These are phyloP conservation scores for Limnanthes douglasii DNA, from an alignment of 345 rosid genomes.

Conservation along the genomic window DNA sequence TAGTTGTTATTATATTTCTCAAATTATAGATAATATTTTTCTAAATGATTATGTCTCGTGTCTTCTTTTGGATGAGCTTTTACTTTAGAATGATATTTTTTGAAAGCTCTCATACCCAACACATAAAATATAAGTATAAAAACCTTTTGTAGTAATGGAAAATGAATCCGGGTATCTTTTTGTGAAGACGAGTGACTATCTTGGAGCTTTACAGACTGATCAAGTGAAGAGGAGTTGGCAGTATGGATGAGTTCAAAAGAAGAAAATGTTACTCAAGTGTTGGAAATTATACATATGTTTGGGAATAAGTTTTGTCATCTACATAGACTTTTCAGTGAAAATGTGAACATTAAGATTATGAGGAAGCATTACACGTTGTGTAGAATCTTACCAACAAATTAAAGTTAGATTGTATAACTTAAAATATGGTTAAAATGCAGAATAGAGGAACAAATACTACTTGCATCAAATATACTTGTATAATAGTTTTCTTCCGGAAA, in stretches of 20 bases:
- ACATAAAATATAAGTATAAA: constrained; percentile 12
- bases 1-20: constrained; percentile 12
- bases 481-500: constrained; percentile 64
- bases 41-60: constrained; percentile 42
- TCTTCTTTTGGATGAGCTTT: constrained; percentile 45
- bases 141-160: constrained; percentile 14
- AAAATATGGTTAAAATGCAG: constrained; percentile 72
- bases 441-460: constrained; percentile 59
- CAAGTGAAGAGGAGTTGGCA: constrained; percentile 48
- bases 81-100: constrained; percentile 23
- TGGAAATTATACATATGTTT: constrained; percentile 57
- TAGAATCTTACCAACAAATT: constrained; percentile 53
- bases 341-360: constrained; percentile 58
- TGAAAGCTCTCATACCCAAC: constrained; percentile 10
- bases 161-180: constrained; percentile 17
- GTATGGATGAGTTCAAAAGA: constrained; percentile 58
- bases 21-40: constrained; percentile 46
- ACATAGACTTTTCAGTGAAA: constrained; percentile 71
- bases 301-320: constrained; percentile 69
- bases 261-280: constrained; percentile 59
- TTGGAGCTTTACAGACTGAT: constrained; percentile 76
- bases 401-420: constrained; percentile 62
- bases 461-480: constrained; percentile 53
- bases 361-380: constrained; percentile 70
- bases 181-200: constrained; percentile 44